Base-by-base conservation (phyloP, 257 asterid species). In the Ocimum tenuiflorum region DNA sequence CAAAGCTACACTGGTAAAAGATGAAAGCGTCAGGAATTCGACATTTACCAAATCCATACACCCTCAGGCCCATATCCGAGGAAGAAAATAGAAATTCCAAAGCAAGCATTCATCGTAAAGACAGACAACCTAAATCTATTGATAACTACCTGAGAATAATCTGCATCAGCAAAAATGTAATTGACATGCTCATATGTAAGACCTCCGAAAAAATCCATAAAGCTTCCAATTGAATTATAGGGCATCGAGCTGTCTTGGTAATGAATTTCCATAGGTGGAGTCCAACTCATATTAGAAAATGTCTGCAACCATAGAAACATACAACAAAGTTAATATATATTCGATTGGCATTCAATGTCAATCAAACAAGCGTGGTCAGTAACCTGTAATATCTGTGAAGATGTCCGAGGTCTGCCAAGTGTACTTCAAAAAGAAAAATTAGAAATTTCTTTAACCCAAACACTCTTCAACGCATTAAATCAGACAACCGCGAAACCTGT, bases 131-230 rank as follows among this genome's bases (percentile, higher is more conserved):
- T n/a, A n/a, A n/a, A n/a, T n/a, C n/a, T n/a, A n/a, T n/a, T n/a
- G 31, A 4, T 27, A 27, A 27, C 54, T 76, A 90, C 97, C 97
- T 87, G 95, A 51, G 81, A 70, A 61, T 86, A 87, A 55, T 83
- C 79, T 39, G 86, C 68, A 58, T 86, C 94, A 1, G 95, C 84
- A 46, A 88, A 88, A 64, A 91, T 88, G 80, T 82, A 91, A 78
- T 88, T 86, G 22, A 86, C 85, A 67, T 91, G 95, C 76, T 91
- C 96, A 76, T 86, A 91, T 15, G 95, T 85, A 65, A 86, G 81
- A 60, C 95, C 96, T 62, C 96, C 97, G 61, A 91, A 91, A 71
- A 91, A 91, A 81, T 88, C 97, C 69, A 91, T 87, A 69, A 88
- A 88, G 75, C 95, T 86, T 60, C 95, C 97, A 51, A 83, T 79